Evolutionary conservation across 495 filamentous ascomycete genomes (phyloP), one percentile per base, ranked within the genome.

Genomic region (Penicillium daleae): DNA sequence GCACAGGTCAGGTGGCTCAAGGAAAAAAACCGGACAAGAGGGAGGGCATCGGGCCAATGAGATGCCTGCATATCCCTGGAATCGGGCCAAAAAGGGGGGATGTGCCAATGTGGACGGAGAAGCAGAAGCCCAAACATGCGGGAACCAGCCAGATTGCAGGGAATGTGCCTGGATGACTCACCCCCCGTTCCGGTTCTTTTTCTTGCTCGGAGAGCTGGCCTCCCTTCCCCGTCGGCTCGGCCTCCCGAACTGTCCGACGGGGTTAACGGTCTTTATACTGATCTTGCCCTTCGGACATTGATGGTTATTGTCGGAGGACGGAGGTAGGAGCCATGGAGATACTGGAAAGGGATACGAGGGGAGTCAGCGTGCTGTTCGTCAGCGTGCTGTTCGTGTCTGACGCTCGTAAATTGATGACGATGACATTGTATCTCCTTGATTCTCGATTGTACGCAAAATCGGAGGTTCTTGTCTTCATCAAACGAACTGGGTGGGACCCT

Each of bases 121-220:
- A 32, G n/a, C 24, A 32, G 49, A 31, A 21, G 49, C 27, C 29
- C 17, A 27, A 52, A 29, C 2, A 32, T 27, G 26, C 49, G n/a
- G n/a, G n/a, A n/a, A n/a, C n/a, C n/a, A n/a, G n/a, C n/a, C n/a
- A n/a, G n/a, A n/a, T n/a, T n/a, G n/a, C n/a, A n/a, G n/a, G n/a
- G n/a, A n/a, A n/a, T 27, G 53, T 53, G 10, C 62, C 57, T 59
- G 59, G 27, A 55, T 71, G 68, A 71, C 57, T 71, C 68, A 71
- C 57, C 57, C 35, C 7, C 31, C 59, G 37, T 26, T 5, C 68
- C 68, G 68, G 56, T 69, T 71, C 68, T 61, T 71, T 71, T 69
- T 71, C 68, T 71, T 69, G 13, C 49, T 52, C 69, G 69, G 66
- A 71, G 61, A 35, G 42, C 33, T 13, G 9, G 4, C 40, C 17